Conservation (phyloP, 805 yeast genomes). For the Suhomyces sp. region DNA sequence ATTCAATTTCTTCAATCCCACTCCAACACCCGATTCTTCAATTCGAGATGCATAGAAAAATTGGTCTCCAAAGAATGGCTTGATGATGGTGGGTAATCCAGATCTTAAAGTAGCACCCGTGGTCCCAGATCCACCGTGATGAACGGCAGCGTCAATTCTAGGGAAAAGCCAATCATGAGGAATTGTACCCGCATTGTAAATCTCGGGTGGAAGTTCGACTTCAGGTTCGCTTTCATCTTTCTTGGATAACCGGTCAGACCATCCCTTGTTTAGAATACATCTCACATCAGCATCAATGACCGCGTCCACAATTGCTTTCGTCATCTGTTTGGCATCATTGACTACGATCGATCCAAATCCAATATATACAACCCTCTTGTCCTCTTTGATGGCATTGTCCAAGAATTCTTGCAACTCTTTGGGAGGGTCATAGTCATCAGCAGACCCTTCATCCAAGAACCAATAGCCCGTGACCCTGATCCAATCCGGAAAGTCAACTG, state of each 20-base stretch:
- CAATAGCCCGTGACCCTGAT: slow-evolving; percentile 94
- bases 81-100: slow-evolving; percentile 86
- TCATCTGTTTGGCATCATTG: slow-evolving; percentile 72
- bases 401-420: slow-evolving; percentile 58
- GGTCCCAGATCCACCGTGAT: slow-evolving; percentile 96
- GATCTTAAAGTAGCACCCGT: slow-evolving; percentile 88
- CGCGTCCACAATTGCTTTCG: slow-evolving; percentile 75
- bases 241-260: slow-evolving; percentile 74
- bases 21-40: slow-evolving; percentile 86
- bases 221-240: slow-evolving; percentile 33
- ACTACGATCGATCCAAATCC: slow-evolving; percentile 97
- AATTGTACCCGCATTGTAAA: slow-evolving; percentile 67
- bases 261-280: slow-evolving; percentile 88
- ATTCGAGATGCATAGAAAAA: slow-evolving; percentile 86
- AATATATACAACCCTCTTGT: slow-evolving; percentile 78
- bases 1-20: slow-evolving; percentile 67
- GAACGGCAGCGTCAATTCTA: slow-evolving; percentile 88
- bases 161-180: slow-evolving; percentile 97
- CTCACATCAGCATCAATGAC: slow-evolving; percentile 78
- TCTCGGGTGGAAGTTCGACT: slow-evolving; percentile 58
- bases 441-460: slow-evolving; percentile 73
- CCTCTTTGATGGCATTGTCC: slow-evolving; percentile 53
- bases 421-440: slow-evolving; percentile 57
- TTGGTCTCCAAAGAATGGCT: slow-evolving; percentile 96
- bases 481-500: slow-evolving; percentile 94